Evolutionary conservation across 257 asterid genomes (phyloP), one percentile per base, ranked within the genome.

Genomic region (Solanum gracilifrons): DNA sequence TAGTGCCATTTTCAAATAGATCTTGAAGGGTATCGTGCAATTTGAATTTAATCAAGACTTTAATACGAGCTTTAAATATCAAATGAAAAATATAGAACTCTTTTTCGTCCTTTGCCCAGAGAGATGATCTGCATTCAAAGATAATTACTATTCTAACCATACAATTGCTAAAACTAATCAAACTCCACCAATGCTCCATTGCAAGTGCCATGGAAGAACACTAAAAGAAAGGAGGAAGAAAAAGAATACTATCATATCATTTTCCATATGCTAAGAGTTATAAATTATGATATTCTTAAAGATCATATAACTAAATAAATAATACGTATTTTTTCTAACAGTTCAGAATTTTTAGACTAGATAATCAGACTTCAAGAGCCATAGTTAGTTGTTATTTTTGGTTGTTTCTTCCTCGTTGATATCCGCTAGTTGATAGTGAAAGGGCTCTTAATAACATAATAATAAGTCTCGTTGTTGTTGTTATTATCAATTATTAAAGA

Each of bases 391-490:
- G 11, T 7, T 55, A 0, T 55, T 55, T 55, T 0, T 18, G 5
- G 0, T 55, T 55, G 11, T 20, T 55, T 55, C 10, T 6, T 18
- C 10, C 11, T 55, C 25, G 5, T 20, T 51, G 23, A 48, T 48
- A 0, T 51, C 9, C 2, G 9, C 62, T 51, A 51, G 0, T 51
- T 16, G 1, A 16, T 16, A 51, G 9, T 51, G 9, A 51, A 0
- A 51, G 9, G 1, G 1, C 60, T 51, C 62, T 51, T 2, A 5
- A 5, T 1, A 5, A 5, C 1, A 55, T 55, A 55, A 55, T 55
- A 3, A 18, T 3, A 55, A 55, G 10, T 18, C n/a, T 55, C n/a
- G 2, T 18, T 1, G 0, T 48, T 3, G 3, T 13, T 0, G 0
- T 55, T 4, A 9, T n/a, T 60, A 66, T 12, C 73, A 13, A 27